These are phyloP conservation scores for Jamesozyma hellenica DNA, from an alignment of 805 yeast species.

Conservation along the genomic window DNA sequence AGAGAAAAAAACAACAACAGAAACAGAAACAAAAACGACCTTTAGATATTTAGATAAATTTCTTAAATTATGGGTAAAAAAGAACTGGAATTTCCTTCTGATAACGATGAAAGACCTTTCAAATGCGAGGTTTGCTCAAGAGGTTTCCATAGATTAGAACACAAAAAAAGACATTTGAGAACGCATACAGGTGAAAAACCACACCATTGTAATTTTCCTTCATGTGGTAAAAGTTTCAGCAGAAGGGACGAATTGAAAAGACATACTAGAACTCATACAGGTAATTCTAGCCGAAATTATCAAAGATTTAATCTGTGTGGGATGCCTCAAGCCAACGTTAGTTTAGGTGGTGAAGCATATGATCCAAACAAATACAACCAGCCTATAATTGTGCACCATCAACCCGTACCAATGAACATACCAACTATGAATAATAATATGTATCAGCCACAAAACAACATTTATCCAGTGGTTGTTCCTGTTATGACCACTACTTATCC, in stretches of 20 bases:
- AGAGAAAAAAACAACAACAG: too few species aligned
- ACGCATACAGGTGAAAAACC: slow-evolving; percentile 94
- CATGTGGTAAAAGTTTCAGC: slow-evolving; percentile 72
- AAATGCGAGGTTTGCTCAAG: slow-evolving; percentile 76
- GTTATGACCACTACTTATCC: slow-evolving; percentile 1
- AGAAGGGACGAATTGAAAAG: slow-evolving; percentile 81
- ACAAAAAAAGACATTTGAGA: slow-evolving; percentile 82
- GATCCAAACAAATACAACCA: not conserved
- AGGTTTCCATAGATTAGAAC: slow-evolving; percentile 82
- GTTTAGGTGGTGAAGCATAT: not conserved
- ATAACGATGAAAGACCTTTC: slow-evolving; percentile 50
- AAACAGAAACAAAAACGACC: too few species aligned
- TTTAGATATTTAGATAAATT: too few species aligned
- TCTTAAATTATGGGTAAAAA: slow-evolving; percentile 1
- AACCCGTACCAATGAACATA: slow-evolving; percentile 4
- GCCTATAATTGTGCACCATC: slow-evolving; percentile 1
- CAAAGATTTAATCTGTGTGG: slow-evolving; percentile 2
- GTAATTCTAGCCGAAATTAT: slow-evolving; percentile 4
- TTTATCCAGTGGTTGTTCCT: slow-evolving; percentile 4
- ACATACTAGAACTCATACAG: slow-evolving; percentile 66
- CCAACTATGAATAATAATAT: not conserved
- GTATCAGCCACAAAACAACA: not conserved
- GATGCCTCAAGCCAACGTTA: not conserved
- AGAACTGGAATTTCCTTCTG: slow-evolving; percentile 1
- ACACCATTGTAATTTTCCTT: slow-evolving; percentile 72